Evolutionary conservation across 345 rosid genomes (phyloP), one percentile per base, ranked within the genome.

Genomic region (Pugionium cornutum): DNA sequence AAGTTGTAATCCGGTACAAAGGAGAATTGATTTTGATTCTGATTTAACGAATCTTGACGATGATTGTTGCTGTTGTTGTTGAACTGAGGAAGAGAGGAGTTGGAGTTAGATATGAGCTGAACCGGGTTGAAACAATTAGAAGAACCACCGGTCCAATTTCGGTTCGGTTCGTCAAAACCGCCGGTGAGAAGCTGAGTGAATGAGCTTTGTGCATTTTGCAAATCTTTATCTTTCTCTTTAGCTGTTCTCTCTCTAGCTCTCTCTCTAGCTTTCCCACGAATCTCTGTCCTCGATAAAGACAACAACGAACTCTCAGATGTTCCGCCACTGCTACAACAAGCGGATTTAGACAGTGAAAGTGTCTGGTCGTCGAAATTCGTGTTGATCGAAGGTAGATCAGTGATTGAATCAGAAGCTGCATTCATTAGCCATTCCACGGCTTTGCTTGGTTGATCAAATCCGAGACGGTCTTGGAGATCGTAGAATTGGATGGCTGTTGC

Each of bases 371-470:
- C 78, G 31, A 84, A 86, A 2, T 71, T 81, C 42, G 84, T 89
- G 27, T 82, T 78, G 68, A 71, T 83, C 0, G 84, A 70, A 62
- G 98, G 96, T 30, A 92, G 96, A 72, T 88, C 92, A 0, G 87
- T 55, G 18, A 92, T 92, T n/a, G 98, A 65, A 25, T 86, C 95
- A 1, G 91, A 62, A 7, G 98, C 97, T 0, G 94, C 90, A 46
- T 88, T 86, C 62, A 92, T 89, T 3, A 92, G 53, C 98, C 98
- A 92, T 44, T 89, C 98, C 4, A 92, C 90, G 1, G 98, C 98
- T 79, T 92, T 92, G 60, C 98, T 92, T 0, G 98, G 98, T 73
- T 92, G 98, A 76, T 92, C 97, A 43, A 76, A 84, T 6, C 98
- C 98, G 64, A 92, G 62, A 40, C 98, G 83, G 52, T 92, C 98